Percentiles rank a stretch among this genome's conserved stretches.
Conservation (phyloP, 2,329 filamentous ascomycete species). For the Stenocarpella maydis region DNA sequence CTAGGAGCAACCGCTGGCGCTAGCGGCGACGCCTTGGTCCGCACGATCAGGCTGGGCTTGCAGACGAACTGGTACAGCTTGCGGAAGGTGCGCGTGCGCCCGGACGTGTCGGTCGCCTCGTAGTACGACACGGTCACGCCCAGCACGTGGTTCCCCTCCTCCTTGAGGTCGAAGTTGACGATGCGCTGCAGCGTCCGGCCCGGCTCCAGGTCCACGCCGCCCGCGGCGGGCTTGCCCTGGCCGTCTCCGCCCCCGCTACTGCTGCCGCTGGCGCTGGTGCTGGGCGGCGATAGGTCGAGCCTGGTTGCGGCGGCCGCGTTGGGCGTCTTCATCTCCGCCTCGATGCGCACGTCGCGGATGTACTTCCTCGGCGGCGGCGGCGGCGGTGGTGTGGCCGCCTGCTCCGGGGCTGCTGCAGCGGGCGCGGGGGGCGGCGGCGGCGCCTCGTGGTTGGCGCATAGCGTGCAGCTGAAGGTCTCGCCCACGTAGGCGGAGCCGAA, state of each 20-base stretch:
- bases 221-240: conserved; percentile 25
- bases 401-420: conserved; percentile 16
- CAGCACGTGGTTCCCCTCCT: conserved; percentile 92
- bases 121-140: conserved; percentile 95
- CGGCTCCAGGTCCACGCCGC: conserved; percentile 62
- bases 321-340: conserved; percentile 95
- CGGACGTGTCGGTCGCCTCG: conserved; percentile 77
- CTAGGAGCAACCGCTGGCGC: conserved; percentile 40
- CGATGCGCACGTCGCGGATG: conserved; percentile 81
- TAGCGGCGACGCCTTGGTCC: conserved; percentile 83
- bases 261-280: conserved; percentile 29
- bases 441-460: conserved; percentile 93
- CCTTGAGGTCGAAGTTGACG: conserved; percentile 86
- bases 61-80: conserved; percentile 98
- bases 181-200: conserved; percentile 81
- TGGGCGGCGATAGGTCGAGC: conserved; percentile 62
- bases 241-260: conserved; percentile 26
- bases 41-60: conserved; percentile 86
- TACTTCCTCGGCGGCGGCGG: conserved; percentile 49
- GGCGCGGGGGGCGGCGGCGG: conserved; percentile 35
- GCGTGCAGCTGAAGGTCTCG: conserved; percentile 91
- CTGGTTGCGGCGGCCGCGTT: conserved; percentile 65
- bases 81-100: conserved; percentile 83
- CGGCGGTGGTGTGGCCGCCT: too few relatives aligned
- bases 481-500: conserved; percentile 97